These are phyloP conservation scores for Candida adriatica DNA, from an alignment of 805 yeast species.

Conservation along the genomic window DNA sequence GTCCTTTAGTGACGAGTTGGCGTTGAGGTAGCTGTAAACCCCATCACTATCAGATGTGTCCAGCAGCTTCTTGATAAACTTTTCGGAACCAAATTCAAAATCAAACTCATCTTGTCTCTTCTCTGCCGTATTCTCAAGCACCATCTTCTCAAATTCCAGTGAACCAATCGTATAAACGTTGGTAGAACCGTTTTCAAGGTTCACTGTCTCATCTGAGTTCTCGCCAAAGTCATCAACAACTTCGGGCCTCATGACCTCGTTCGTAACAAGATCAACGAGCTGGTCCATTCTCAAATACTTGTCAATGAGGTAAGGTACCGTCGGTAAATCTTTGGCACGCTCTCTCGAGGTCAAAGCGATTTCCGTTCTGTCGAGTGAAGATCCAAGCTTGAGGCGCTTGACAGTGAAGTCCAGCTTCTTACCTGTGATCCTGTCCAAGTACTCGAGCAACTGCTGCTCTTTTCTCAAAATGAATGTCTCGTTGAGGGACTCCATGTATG, in stretches of 20 bases:
- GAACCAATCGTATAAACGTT: conserved; percentile 25
- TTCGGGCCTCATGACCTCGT: conserved; percentile 5
- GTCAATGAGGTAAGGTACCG: conserved; percentile 63
- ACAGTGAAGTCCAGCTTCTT: conserved; percentile 60
- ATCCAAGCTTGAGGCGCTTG: conserved; percentile 48
- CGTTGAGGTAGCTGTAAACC: conserved; percentile 17
- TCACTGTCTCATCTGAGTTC: conserved; percentile 2
- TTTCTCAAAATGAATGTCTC: conserved; percentile 49
- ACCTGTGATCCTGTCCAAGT: conserved; percentile 66
- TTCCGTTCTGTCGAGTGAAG: conserved; percentile 51
- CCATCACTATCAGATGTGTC: conserved; percentile 20
- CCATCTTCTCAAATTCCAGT: conserved; percentile 28
- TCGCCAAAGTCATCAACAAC: conserved; percentile 18
- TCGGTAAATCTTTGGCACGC: conserved; percentile 52
- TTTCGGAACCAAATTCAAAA: conserved; percentile 53
- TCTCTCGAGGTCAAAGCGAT: conserved; percentile 44
- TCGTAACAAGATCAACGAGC: conserved; percentile 40
- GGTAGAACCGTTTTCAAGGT: conserved; percentile 5
- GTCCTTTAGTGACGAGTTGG: conserved; percentile 19
- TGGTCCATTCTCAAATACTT: conserved; percentile 56
- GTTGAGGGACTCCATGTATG: conserved; percentile 69
- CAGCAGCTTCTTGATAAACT: conserved; percentile 42
- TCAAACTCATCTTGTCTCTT: conserved; percentile 16
- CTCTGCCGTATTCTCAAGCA: conserved; percentile 26
- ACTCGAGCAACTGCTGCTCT: conserved; percentile 52